phyloP scores from a whole-genome alignment of 1,284 basidiomycete genomes.

The Tremellales sp. region DNA sequence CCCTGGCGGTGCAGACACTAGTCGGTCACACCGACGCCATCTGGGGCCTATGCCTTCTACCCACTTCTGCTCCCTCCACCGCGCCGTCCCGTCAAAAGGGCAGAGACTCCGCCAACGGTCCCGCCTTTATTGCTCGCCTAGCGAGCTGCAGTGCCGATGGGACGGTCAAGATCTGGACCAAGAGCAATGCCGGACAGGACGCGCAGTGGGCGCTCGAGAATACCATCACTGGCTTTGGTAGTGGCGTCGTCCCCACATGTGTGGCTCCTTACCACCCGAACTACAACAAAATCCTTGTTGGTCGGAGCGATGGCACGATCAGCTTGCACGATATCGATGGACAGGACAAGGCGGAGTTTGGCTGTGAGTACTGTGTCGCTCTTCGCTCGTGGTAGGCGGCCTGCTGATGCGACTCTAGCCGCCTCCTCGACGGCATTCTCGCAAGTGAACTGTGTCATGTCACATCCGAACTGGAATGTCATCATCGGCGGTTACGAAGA shows the following conservation, averaged over 20 bases:
- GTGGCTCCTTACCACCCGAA: conserved; percentile 53
- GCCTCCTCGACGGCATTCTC: conserved; percentile 67
- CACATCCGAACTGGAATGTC: conserved; percentile 84
- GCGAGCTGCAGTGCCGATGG: conserved; percentile 90
- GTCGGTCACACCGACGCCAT: conserved; percentile 91
- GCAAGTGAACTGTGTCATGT: conserved; percentile 84
- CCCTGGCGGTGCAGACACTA: conserved; percentile 69
- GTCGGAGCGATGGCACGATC: conserved; percentile 82
- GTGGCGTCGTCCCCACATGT: conserved; percentile 62
- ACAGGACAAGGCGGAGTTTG: conserved; percentile 69
- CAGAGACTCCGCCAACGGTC: background rate
- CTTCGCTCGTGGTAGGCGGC: background rate
- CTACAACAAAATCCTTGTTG: conserved; percentile 57
- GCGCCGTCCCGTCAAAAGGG: background rate
- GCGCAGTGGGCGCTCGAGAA: no score
- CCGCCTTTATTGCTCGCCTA: conserved; percentile 55
- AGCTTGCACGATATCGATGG: conserved; percentile 86
- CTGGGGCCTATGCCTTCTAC: conserved; percentile 74
- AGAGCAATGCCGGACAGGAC: conserved; percentile 3
- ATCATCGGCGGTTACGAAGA: conserved; percentile 91
- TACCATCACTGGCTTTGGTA: conserved; percentile 14
- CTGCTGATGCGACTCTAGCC: conserved; percentile 1
- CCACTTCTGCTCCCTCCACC: conserved; percentile 9
- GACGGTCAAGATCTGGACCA: conserved; percentile 78
- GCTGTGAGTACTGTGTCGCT: conserved; percentile 8